Evolutionary conservation across 2,329 filamentous ascomycete genomes (phyloP), one percentile per base, ranked within the genome.

Genomic region (Pseudopithomyces chartarum): DNA sequence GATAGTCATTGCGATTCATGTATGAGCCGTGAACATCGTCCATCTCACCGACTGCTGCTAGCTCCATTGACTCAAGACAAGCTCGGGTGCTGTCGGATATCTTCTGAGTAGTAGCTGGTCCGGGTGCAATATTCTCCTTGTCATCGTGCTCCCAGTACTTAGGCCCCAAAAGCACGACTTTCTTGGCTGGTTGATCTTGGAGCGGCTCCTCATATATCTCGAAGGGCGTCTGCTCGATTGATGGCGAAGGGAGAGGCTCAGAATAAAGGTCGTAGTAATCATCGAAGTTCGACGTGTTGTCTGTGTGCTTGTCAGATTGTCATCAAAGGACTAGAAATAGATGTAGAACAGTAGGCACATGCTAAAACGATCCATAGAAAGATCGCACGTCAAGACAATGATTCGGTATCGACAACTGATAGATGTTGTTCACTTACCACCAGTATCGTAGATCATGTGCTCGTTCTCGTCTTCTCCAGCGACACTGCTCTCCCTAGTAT

Each of bases 61-160:
- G 10, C 12, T 22, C 39, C 11, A 19, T 5, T 23, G 17, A 19
- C 26, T 29, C 26, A 15, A 32, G 22, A 23, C 10, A 23, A 11
- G 48, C 19, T 33, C 8, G 22, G 29, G 22, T 33, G n/a, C 15
- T 22, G 23, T 19, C 11, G 15, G 20, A 23, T 1, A 12, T 1
- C 1, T 20, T 19, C 12, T 19, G 20, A 7, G 26, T n/a, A 23
- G 19, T 6, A 22, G 4, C 52, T 17, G 39, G n/a, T 19, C 43
- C 54, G 23, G 33, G 26, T 10, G 36, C 17, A 6, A n/a, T 12
- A 20, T 57, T 58, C 39, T 58, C 56, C 34, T 58, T 55, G 39
- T 55, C 38, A 20, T 52, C 48, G 23, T 58, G 33, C 2, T 38
- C 32, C 32, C 44, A 44, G 3, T 48, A 23, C 2, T 44, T 2